A percentile compares a stretch with the other conserved stretches of the same genome.
phyloP scores from a whole-genome alignment of 2,329 filamentous ascomycete species.

The Diplocarpon mali region DNA sequence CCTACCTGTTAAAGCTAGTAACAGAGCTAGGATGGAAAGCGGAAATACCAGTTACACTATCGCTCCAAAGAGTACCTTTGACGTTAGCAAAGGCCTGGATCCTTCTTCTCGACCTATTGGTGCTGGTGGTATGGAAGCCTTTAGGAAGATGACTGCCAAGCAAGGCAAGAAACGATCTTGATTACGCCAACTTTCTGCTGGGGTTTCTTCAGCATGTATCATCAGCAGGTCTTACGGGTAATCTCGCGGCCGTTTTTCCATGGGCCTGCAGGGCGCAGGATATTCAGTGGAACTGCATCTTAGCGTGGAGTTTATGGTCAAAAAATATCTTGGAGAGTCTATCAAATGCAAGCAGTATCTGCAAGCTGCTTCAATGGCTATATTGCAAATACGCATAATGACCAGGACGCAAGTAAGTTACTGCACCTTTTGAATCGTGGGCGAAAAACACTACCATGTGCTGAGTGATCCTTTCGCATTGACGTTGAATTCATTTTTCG shows the following conservation, averaged over 20 bases:
- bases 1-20: constrained; percentile 39
- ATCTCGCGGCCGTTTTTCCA: background rate
- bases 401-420: too few relatives aligned
- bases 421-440: too few relatives aligned
- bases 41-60: constrained; percentile 27
- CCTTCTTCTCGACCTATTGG: constrained; percentile 45
- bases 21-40: constrained; percentile 39
- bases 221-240: background rate
- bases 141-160: constrained; percentile 55
- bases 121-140: constrained; percentile 51
- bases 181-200: background rate
- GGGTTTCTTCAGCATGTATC: background rate
- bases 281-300: background rate
- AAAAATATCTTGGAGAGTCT: background rate
- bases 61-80: constrained; percentile 45
- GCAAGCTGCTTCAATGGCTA: background rate
- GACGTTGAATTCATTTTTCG: too few relatives aligned
- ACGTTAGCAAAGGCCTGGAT: constrained; percentile 38
- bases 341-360: background rate
- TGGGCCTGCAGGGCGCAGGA: background rate
- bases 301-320: constrained; percentile 7
- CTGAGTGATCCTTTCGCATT: too few relatives aligned
- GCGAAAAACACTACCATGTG: too few relatives aligned
- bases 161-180: constrained; percentile 38
- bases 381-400: background rate